A percentile compares a stretch with the other conserved stretches of the same genome.
These are phyloP conservation scores for Erythrobasidium yunnanense DNA, from an alignment of 768 basidiomycete species.

Conservation along the genomic window DNA sequence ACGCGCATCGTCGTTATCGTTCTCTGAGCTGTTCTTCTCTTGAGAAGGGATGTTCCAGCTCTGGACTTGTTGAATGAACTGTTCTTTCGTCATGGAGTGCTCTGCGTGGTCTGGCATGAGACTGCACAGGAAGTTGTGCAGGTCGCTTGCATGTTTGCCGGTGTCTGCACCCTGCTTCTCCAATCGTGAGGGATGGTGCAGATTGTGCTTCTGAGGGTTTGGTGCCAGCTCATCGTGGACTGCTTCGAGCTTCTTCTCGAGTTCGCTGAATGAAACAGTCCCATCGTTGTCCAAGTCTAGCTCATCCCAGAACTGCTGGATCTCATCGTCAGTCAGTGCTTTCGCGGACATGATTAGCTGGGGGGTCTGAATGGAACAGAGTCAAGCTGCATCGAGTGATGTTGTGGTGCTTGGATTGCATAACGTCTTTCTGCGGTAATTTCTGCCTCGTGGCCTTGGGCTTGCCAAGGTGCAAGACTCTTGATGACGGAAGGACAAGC, in stretches of 20 bases:
- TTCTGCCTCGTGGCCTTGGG: too few species aligned
- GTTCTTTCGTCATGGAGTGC: not conserved
- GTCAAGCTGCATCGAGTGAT: too few species aligned
- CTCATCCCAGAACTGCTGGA: conserved; percentile 4
- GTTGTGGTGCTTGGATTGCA: too few species aligned
- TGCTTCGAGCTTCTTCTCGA: not conserved
- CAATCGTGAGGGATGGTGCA: not conserved
- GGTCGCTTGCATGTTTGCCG: not conserved
- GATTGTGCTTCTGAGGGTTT: not conserved
- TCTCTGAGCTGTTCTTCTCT: not conserved
- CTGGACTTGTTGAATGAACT: not conserved
- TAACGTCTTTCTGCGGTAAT: too few species aligned
- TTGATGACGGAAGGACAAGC: too few species aligned
- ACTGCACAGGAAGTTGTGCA: not conserved
- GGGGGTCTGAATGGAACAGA: too few species aligned
- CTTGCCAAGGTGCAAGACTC: too few species aligned
- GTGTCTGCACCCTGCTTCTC: not conserved
- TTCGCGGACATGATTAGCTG: too few species aligned
- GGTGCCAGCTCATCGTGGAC: conserved; percentile 15
- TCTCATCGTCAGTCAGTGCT: not conserved
- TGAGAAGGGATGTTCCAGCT: conserved; percentile 8
- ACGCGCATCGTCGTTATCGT: conserved; percentile 16
- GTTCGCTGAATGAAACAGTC: not conserved
- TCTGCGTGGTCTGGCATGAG: conserved; percentile 6
- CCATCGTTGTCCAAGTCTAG: conserved; percentile 11